Percentiles rank a stretch among this genome's conserved stretches.
Evolutionary conservation across 352 stramenopile genomes (phyloP).

Genomic region (Pelagophyceae sp.): DNA sequence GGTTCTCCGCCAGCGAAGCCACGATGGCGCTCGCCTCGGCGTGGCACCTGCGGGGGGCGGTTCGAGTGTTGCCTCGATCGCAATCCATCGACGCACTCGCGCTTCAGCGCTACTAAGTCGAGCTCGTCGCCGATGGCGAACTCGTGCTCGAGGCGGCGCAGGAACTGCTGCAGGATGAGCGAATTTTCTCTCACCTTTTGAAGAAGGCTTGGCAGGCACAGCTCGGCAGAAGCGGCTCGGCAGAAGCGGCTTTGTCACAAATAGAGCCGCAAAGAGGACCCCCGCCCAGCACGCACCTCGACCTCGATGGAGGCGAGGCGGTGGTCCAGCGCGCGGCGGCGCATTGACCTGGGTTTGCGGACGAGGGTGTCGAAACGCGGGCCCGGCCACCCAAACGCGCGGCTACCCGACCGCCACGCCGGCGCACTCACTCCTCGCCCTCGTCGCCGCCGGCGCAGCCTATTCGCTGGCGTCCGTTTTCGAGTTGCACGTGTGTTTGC

Average conservation of each 20-base stretch:
- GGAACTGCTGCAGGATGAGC: background rate
- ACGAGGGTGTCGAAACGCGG: no score
- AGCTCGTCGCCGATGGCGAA: background rate
- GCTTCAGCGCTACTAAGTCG: background rate
- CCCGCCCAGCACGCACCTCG: constrained; percentile 1
- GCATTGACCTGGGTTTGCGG: no score
- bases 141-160: background rate
- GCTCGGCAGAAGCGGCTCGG: background rate
- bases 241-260: no score
- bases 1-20: background rate
- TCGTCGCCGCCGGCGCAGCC: constrained; percentile 5
- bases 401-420: no score
- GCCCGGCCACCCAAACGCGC: no score
- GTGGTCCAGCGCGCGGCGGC: background rate
- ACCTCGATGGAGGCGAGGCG: background rate
- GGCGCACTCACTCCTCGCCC: background rate
- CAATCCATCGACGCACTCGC: background rate
- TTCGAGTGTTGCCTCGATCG: background rate
- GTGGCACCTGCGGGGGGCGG: background rate
- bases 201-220: background rate
- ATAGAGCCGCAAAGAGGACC: no score
- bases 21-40: background rate
- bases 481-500: no score
- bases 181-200: background rate
- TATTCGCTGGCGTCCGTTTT: no score